Base-by-base conservation (phyloP, 306 rosid genomes). In the Astragalus membranaceus region DNA sequence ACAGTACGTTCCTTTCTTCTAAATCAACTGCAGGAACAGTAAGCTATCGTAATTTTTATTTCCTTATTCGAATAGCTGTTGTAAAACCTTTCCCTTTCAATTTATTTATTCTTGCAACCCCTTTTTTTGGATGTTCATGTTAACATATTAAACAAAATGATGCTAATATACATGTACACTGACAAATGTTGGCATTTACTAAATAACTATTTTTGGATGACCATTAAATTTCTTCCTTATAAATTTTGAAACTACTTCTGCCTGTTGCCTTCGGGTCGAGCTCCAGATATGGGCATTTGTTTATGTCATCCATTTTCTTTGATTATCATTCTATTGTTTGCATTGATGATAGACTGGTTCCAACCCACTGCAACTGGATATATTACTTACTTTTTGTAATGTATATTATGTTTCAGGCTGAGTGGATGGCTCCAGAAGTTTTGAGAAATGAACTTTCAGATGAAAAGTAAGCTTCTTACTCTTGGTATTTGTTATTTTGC, bases 361-460 rank as follows among this genome's bases (percentile, higher is more conserved):
- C 4, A 75, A 26, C 71, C 57, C 43, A 12, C 67, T 29, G 42
- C 20, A 29, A 47, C 30, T 36, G 67, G 72, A 59, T 67, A 46
- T 84, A 26, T 64, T 47, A 73, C 59, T 76, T 69, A 80, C 63
- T 57, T 47, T 30, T 8, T 8, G 58, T 75, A 7, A 67, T 80
- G 73, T 80, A 23, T 60, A 32, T 3, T 48, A 53, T 75, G 51
- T 75, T 80, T 85, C 88, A 95, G 99, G 99, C 99, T 20, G 99
- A 95, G 87, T 95, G 97, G 99, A 95, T 95, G 99, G 99, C 99
- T 73, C 99, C 99, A 5, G 99, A 95, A 86, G 99, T 95, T 50
- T 81, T 95, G 74, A 81, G 99, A 80, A 95, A 91, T 61, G 99
- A 95, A 83, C 99, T 92, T 74, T 88, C 97, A 33, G 80, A 95